These are phyloP conservation scores for Orbilia blumenaviensis DNA, from an alignment of 2,329 filamentous ascomycete genomes.

Conservation along the genomic window DNA sequence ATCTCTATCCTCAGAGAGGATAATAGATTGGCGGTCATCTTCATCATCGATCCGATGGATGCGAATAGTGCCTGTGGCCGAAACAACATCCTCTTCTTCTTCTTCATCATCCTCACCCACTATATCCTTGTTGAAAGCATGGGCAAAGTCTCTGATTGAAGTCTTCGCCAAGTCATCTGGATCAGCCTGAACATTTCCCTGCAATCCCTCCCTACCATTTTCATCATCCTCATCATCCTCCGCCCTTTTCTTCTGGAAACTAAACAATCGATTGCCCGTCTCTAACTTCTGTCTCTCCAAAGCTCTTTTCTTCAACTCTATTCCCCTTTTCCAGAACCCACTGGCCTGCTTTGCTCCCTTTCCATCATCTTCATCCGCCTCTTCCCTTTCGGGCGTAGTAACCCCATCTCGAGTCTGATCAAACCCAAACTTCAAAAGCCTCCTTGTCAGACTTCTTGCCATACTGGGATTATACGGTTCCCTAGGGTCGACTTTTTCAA, in stretches of 20 bases:
- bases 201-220: not conserved
- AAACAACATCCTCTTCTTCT: not conserved
- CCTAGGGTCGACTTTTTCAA: constrained; percentile 36
- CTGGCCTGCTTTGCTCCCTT: not conserved
- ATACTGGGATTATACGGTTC: constrained; percentile 44
- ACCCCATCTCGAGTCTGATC: constrained; percentile 37
- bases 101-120: not conserved
- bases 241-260: constrained; percentile 30
- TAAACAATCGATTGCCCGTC: constrained; percentile 25
- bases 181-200: not conserved
- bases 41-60: constrained; percentile 27
- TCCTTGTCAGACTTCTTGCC: constrained; percentile 42
- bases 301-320: constrained; percentile 35
- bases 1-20: not conserved
- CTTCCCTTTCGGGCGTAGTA: not conserved
- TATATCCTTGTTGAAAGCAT: constrained; percentile 41
- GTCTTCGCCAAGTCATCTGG: constrained; percentile 9
- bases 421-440: constrained; percentile 47
- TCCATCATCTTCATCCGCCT: not conserved
- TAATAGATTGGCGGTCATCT: not conserved
- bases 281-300: constrained; percentile 23
- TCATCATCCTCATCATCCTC: not conserved
- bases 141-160: constrained; percentile 47
- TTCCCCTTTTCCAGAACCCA: constrained; percentile 34
- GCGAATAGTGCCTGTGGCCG: constrained; percentile 29